Evolutionary conservation across 176 grass and related monocot species (phyloP).

Genomic region (Hordeum vulgare): DNA sequence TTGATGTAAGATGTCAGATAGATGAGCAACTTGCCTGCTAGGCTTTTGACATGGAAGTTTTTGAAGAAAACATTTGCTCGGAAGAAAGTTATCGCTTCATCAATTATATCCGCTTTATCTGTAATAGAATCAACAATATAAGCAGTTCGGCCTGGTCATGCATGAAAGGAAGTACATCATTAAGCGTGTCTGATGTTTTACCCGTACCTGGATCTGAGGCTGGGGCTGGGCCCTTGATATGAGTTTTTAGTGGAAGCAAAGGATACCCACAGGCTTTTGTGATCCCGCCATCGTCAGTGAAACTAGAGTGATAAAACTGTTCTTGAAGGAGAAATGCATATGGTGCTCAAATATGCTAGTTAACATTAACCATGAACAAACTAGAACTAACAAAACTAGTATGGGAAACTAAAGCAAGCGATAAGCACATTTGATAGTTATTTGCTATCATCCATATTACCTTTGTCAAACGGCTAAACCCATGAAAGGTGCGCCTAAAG

Average conservation of each 20-base stretch:
- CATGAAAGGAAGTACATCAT: not conserved
- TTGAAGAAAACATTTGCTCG: constrained; percentile 99
- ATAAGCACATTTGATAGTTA: not conserved
- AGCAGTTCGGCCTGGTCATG: not conserved
- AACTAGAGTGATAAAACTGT: constrained; percentile 96
- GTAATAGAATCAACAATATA: constrained; percentile 24
- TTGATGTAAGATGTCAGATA: constrained; percentile 98
- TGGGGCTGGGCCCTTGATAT: constrained; percentile 89
- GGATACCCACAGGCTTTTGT: constrained; percentile 84
- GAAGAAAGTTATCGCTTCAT: constrained; percentile 99
- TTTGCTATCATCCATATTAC: not conserved
- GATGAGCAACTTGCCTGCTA: constrained; percentile 84
- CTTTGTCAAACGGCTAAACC: not conserved
- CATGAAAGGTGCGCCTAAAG: not conserved
- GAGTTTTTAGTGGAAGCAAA: constrained; percentile 93
- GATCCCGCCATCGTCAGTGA: constrained; percentile 47
- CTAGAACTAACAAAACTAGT: not conserved
- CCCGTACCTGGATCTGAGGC: constrained; percentile 56
- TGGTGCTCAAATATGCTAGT: not conserved
- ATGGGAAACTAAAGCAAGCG: not conserved
- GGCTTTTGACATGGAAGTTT: constrained; percentile 87
- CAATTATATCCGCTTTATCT: constrained; percentile 86
- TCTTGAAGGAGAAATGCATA: not conserved
- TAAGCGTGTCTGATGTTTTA: not conserved
- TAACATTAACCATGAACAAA: not conserved